phyloP scores from a whole-genome alignment of 1,139 yeast genomes.

The Blastobotrys niveus region DNA sequence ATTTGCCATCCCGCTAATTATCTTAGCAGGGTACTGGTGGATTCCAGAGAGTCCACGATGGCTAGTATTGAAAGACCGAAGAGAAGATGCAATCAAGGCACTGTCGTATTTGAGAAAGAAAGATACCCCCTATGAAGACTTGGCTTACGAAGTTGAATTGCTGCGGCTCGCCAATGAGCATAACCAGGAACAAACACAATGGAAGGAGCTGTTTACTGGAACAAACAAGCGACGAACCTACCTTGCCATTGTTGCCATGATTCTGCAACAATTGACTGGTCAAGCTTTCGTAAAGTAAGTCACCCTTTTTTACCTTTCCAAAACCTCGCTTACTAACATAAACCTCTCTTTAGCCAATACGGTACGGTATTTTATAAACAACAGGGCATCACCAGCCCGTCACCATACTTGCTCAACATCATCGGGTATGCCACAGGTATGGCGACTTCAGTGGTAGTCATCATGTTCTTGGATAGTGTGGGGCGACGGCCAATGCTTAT shows the following conservation, averaged over 20 bases:
- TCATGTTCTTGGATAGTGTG: constrained; percentile 12
- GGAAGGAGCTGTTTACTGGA: constrained; percentile 10
- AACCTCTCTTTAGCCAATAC: constrained; percentile 15
- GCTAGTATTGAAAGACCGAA: constrained; percentile 13
- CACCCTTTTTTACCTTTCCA: too few species aligned
- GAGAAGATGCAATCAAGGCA: constrained; percentile 15
- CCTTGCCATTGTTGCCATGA: constrained; percentile 14
- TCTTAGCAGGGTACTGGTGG: constrained; percentile 4
- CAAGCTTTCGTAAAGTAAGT: constrained; percentile 13
- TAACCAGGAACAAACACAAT: background rate
- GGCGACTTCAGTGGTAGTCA: background rate
- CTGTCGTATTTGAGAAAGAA: constrained; percentile 2
- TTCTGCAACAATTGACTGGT: constrained; percentile 16
- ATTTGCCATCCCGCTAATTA: constrained; percentile 10
- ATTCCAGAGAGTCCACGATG: constrained; percentile 14
- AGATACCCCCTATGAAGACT: background rate
- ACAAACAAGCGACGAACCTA: constrained; percentile 12
- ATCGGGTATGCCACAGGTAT: constrained; percentile 4
- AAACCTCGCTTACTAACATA: too few species aligned
- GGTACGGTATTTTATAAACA: constrained; percentile 15
- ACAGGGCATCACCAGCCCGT: constrained; percentile 13
- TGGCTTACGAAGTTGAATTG: constrained; percentile 11
- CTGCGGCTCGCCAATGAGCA: constrained; percentile 10
- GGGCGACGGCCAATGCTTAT: constrained; percentile 16
- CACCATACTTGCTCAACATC: constrained; percentile 12